These are phyloP conservation scores for Prinsepia uniflora DNA, from an alignment of 306 rosid species.

Conservation along the genomic window DNA sequence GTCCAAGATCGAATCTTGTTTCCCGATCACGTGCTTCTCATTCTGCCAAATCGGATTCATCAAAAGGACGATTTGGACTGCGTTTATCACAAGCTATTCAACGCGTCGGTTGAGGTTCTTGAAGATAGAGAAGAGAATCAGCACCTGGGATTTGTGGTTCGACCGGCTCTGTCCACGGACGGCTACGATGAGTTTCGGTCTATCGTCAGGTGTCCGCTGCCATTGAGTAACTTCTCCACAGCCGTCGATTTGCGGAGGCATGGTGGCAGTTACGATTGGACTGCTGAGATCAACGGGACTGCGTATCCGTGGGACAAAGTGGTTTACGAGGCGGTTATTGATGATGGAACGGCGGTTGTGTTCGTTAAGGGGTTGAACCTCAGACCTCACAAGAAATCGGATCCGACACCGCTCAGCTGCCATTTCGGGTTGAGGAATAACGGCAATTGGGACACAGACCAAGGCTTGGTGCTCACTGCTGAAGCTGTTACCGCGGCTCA, in stretches of 20 bases:
- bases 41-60: constrained; percentile 20
- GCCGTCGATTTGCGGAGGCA: constrained; percentile 50
- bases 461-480: constrained; percentile 37
- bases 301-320: constrained; percentile 55
- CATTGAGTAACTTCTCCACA: constrained; percentile 39
- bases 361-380: constrained; percentile 89
- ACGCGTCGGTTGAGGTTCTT: constrained; percentile 23
- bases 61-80: constrained; percentile 42
- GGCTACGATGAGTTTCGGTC: constrained; percentile 58
- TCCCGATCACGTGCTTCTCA: constrained; percentile 64
- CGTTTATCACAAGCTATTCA: constrained; percentile 41
- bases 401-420: constrained; percentile 63
- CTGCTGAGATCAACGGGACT: constrained; percentile 30
- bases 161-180: constrained; percentile 53
- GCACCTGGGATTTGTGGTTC: constrained; percentile 17
- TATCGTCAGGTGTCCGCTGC: constrained; percentile 68
- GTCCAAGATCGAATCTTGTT: constrained; percentile 59
- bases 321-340: constrained; percentile 76
- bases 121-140: not conserved
- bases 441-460: constrained; percentile 23
- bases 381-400: constrained; percentile 67
- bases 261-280: constrained; percentile 35
- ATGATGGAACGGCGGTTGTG: constrained; percentile 63
- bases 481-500: constrained; percentile 73
- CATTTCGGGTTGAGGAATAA: constrained; percentile 45